phyloP scores from a whole-genome alignment of 2,329 filamentous ascomycete species.

The Colletotrichum cereale region DNA sequence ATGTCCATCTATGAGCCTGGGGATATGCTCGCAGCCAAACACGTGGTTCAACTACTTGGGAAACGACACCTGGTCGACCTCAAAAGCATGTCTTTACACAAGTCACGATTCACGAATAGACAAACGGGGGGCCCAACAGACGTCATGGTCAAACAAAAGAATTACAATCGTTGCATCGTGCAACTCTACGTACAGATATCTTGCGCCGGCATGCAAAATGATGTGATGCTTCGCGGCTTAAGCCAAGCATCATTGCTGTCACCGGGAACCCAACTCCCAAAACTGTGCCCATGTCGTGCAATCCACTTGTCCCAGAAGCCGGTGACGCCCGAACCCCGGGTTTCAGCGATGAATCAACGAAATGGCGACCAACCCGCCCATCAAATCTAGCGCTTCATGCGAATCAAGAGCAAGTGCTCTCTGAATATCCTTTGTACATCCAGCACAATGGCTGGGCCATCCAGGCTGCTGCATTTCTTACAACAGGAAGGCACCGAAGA shows the following conservation, averaged over 20 bases:
- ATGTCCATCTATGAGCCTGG: too few relatives aligned
- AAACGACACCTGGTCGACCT: background rate
- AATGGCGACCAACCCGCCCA: conserved; percentile 18
- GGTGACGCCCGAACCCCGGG: conserved; percentile 20
- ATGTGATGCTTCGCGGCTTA: conserved; percentile 5
- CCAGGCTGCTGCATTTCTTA: conserved; percentile 44
- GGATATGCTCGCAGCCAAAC: too few relatives aligned
- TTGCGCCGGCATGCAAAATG: conserved; percentile 22
- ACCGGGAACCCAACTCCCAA: background rate
- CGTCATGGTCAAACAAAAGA: conserved; percentile 12
- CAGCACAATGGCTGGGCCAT: conserved; percentile 17
- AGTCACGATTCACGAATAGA: background rate
- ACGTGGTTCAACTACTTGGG: too few relatives aligned
- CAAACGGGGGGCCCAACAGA: background rate
- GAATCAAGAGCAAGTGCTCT: conserved; percentile 24
- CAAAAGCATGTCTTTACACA: background rate
- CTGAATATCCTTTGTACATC: conserved; percentile 38
- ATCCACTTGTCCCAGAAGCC: conserved; percentile 23
- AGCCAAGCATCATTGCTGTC: background rate
- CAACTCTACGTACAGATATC: conserved; percentile 28
- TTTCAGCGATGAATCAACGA: conserved; percentile 23
- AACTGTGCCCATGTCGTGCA: conserved; percentile 1
- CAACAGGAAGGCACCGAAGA: conserved; percentile 56
- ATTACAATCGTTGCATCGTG: conserved; percentile 27
- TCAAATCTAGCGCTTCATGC: conserved; percentile 36